Base-by-base conservation (phyloP, 768 basidiomycete genomes). In the Glaciozyma martinii region DNA sequence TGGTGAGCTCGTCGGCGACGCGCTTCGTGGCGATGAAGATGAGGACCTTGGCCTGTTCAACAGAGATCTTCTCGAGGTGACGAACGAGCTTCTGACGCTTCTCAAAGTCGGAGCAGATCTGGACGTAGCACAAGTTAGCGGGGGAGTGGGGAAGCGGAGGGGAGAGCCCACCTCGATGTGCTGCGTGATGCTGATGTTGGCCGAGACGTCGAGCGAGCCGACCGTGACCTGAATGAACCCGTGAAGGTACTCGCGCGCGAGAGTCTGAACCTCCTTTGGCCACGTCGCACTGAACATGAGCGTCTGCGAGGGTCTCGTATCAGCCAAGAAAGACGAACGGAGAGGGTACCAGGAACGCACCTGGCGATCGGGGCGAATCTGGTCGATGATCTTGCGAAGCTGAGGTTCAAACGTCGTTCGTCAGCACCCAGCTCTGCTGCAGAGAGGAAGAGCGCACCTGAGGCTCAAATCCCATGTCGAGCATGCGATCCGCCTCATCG, bases 371-470 rank as follows among this genome's bases (percentile, higher is more conserved):
- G 95, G 95, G 47, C 95, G 86, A 74, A 99, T 73, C 78, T 99
- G 95, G 71, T 86, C 81, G 71, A 98, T 89, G 70, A 99, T 97
- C 80, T 98, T 98, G 75, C 93, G 83, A 76, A 99, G 98, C 77
- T 99, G 95, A 60, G 95, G 95, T 79, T 99, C 95, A 80, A 99
- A 99, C n/a, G n/a, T n/a, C n/a, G n/a, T n/a, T n/a, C n/a, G n/a
- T n/a, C n/a, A n/a, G n/a, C n/a, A n/a, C n/a, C n/a, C n/a, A n/a
- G n/a, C n/a, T n/a, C n/a, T n/a, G n/a, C n/a, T n/a, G n/a, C n/a
- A n/a, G n/a, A n/a, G n/a, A n/a, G n/a, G n/a, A n/a, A n/a, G n/a
- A n/a, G n/a, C n/a, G n/a, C n/a, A n/a, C n/a, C n/a, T n/a, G n/a
- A 60, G 95, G 95, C 79, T 99, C 95, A 80, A 99, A 99, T 82